Evolutionary conservation across 2,329 filamentous ascomycete species (phyloP).

Genomic region (Paracoccidioides lutzii): DNA sequence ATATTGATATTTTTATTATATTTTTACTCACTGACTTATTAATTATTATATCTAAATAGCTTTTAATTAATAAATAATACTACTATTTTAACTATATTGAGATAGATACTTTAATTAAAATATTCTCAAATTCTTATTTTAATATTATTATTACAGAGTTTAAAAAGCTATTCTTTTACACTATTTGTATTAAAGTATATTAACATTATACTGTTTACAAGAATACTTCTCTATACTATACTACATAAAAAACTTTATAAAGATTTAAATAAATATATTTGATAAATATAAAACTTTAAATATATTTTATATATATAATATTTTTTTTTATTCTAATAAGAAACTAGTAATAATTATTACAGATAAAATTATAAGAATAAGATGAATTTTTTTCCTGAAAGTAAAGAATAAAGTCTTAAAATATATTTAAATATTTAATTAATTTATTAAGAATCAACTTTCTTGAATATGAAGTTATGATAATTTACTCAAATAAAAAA

Average conservation of each 20-base stretch:
- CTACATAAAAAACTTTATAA: not conserved
- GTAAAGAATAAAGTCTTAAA: not conserved
- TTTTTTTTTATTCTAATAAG: not conserved
- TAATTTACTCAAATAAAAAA: not conserved
- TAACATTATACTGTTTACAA: not conserved
- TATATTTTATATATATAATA: not conserved
- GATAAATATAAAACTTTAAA: not conserved
- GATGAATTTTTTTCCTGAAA: not conserved
- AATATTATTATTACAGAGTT: too few relatives aligned
- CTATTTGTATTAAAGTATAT: not conserved
- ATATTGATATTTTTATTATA: too few relatives aligned
- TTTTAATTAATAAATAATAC: too few relatives aligned
- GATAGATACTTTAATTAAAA: too few relatives aligned
- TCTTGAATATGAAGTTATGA: not conserved
- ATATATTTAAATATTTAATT: not conserved
- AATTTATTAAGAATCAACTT: not conserved
- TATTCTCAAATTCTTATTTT: too few relatives aligned
- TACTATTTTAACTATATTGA: too few relatives aligned
- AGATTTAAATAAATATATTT: not conserved
- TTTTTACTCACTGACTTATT: too few relatives aligned
- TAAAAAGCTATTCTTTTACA: not conserved
- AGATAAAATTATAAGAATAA: not conserved
- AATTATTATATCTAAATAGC: too few relatives aligned
- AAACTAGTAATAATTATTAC: not conserved
- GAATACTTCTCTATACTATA: not conserved